A percentile compares a stretch with the other conserved stretches of the same genome.
These are phyloP conservation scores for Termitomyces heimii DNA, from an alignment of 768 basidiomycete species.

Conservation along the genomic window DNA sequence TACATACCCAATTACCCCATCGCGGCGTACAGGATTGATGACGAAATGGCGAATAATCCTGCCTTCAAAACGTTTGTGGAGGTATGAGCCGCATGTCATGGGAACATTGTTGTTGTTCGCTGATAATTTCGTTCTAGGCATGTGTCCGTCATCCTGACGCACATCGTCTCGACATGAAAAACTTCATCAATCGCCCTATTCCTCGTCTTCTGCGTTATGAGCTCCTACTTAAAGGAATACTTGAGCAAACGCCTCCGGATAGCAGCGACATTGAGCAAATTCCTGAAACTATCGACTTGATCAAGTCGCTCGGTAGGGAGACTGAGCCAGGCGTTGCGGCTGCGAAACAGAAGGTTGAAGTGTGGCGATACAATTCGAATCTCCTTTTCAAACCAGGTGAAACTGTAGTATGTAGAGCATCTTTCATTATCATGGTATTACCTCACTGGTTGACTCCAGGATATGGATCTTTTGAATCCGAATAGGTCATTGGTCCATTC, in stretches of 20 bases:
- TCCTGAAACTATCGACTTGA: slow-evolving; percentile 80
- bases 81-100: slow-evolving; percentile 32
- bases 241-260: slow-evolving; percentile 64
- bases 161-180: slow-evolving; percentile 85
- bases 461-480: slow-evolving; percentile 86
- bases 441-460: slow-evolving; percentile 28
- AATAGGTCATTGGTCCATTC: slow-evolving; percentile 80
- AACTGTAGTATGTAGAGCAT: slow-evolving; percentile 38
- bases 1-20: slow-evolving; percentile 93
- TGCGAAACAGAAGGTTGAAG: slow-evolving; percentile 83
- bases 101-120: slow-evolving; percentile 12
- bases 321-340: slow-evolving; percentile 82
- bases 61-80: slow-evolving; percentile 81
- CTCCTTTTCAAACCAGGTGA: slow-evolving; percentile 79
- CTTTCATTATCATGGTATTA: not conserved
- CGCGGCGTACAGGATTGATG: slow-evolving; percentile 81
- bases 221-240: slow-evolving; percentile 73
- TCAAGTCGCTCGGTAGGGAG: slow-evolving; percentile 82
- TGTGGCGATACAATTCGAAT: slow-evolving; percentile 82
- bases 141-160: slow-evolving; percentile 65
- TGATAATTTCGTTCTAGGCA: slow-evolving; percentile 20
- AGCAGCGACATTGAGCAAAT: slow-evolving; percentile 83
- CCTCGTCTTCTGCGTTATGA: slow-evolving; percentile 87
- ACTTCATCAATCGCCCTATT: slow-evolving; percentile 89
- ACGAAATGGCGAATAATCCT: slow-evolving; percentile 79